These are phyloP conservation scores for Plantago rigida DNA, from an alignment of 305 asterid species.

Conservation along the genomic window DNA sequence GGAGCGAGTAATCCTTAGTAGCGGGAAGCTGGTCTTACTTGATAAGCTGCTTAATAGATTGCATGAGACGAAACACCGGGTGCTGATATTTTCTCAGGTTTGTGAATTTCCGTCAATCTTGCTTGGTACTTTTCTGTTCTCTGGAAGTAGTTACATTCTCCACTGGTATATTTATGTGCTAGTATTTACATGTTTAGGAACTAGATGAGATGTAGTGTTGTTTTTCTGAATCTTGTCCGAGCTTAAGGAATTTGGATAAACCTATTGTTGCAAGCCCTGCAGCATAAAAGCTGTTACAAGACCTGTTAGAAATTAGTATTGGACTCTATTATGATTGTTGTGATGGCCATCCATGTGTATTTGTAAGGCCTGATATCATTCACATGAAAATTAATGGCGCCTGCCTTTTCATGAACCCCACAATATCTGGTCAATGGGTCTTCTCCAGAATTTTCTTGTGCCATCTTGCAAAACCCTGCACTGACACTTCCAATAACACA, in stretches of 20 bases:
- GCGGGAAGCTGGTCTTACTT: slow-evolving; percentile 92
- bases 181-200: slow-evolving; percentile 6
- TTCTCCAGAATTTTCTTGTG: background rate
- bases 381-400: background rate
- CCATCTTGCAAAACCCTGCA: background rate
- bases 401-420: background rate
- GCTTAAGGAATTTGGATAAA: background rate
- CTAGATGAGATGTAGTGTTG: slow-evolving; percentile 8
- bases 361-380: background rate
- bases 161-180: background rate
- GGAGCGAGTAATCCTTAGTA: slow-evolving; percentile 84
- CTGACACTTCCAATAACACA: no score
- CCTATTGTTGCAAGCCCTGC: background rate
- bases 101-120: slow-evolving; percentile 18
- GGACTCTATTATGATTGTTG: background rate
- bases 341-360: background rate
- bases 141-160: slow-evolving; percentile 8
- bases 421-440: background rate
- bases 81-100: slow-evolving; percentile 98
- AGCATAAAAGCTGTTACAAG: background rate
- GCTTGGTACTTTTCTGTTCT: slow-evolving; percentile 13
- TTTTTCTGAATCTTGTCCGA: slow-evolving; percentile 12
- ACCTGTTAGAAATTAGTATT: background rate
- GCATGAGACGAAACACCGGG: slow-evolving; percentile 91
- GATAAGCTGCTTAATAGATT: slow-evolving; percentile 83